phyloP scores from a whole-genome alignment of 768 basidiomycete genomes.

The Lepiota subincarnata region DNA sequence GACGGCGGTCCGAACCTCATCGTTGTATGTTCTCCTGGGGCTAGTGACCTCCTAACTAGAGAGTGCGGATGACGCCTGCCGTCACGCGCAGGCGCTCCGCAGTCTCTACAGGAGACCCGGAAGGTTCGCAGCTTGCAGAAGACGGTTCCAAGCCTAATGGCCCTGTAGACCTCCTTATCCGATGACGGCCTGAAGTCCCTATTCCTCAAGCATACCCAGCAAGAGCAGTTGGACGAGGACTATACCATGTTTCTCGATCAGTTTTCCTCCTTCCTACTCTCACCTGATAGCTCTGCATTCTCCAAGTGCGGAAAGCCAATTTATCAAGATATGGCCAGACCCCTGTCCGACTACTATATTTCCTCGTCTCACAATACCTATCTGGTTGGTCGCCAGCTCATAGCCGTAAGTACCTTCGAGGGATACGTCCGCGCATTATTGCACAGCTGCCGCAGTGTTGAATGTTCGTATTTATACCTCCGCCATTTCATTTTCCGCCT shows the following conservation, averaged over 20 bases:
- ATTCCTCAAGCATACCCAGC: constrained; percentile 31
- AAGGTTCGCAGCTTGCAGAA: constrained; percentile 25
- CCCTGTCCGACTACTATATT: constrained; percentile 85
- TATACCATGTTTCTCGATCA: constrained; percentile 48
- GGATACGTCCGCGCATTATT: constrained; percentile 90
- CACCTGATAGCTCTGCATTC: constrained; percentile 64
- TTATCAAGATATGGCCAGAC: constrained; percentile 84
- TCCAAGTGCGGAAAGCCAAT: constrained; percentile 38
- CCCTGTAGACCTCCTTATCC: constrained; percentile 30
- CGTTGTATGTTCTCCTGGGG: too few species aligned
- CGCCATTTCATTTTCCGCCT: not conserved
- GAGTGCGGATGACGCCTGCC: too few species aligned
- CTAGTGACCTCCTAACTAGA: too few species aligned
- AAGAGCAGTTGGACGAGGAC: constrained; percentile 7
- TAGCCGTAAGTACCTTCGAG: constrained; percentile 87
- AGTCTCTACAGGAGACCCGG: constrained; percentile 37
- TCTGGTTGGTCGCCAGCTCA: constrained; percentile 79
- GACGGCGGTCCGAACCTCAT: too few species aligned
- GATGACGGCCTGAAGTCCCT: constrained; percentile 28
- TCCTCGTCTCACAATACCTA: constrained; percentile 93
- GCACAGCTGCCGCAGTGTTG: constrained; percentile 90
- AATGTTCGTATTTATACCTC: constrained; percentile 50
- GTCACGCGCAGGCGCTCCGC: too few species aligned
- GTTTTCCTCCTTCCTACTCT: constrained; percentile 78
- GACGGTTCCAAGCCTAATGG: not conserved